A percentile compares a stretch with the other conserved stretches of the same genome.
These are phyloP conservation scores for Millerozyma miso DNA, from an alignment of 805 yeast species.

Conservation along the genomic window DNA sequence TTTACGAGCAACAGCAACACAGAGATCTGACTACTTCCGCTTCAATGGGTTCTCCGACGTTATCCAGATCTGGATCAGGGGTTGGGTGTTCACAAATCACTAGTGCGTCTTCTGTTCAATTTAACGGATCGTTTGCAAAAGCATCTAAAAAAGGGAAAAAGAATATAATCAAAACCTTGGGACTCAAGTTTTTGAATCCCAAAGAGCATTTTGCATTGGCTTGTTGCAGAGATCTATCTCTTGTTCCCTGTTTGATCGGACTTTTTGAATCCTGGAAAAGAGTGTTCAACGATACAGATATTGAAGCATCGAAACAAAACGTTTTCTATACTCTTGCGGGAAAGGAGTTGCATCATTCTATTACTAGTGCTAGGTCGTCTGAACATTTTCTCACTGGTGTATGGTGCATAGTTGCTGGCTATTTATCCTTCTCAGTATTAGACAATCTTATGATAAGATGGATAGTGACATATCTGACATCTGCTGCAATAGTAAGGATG, in stretches of 20 bases:
- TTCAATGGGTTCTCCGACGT: background rate
- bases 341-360: conserved; percentile 2
- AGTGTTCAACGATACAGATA: conserved; percentile 17
- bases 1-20: conserved; percentile 20
- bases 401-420: conserved; percentile 92
- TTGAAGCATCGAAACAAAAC: conserved; percentile 3
- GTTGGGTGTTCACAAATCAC: conserved; percentile 1
- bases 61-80: conserved; percentile 1
- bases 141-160: conserved; percentile 9
- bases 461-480: conserved; percentile 84
- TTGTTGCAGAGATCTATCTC: conserved; percentile 71
- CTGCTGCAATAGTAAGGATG: conserved; percentile 86
- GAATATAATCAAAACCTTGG: conserved; percentile 48
- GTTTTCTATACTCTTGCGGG: conserved; percentile 8
- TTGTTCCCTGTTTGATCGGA: conserved; percentile 63
- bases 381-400: conserved; percentile 79
- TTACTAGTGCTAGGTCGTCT: conserved; percentile 63
- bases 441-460: conserved; percentile 91
- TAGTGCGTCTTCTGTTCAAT: background rate
- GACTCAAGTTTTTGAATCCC: conserved; percentile 68
- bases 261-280: conserved; percentile 41
- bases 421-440: conserved; percentile 74
- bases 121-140: background rate
- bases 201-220: conserved; percentile 74
- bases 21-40: background rate